Evolutionary conservation across 1,139 yeast species (phyloP), one percentile per base, ranked within the genome.

Genomic region (Blastobotrys arbuscula): DNA sequence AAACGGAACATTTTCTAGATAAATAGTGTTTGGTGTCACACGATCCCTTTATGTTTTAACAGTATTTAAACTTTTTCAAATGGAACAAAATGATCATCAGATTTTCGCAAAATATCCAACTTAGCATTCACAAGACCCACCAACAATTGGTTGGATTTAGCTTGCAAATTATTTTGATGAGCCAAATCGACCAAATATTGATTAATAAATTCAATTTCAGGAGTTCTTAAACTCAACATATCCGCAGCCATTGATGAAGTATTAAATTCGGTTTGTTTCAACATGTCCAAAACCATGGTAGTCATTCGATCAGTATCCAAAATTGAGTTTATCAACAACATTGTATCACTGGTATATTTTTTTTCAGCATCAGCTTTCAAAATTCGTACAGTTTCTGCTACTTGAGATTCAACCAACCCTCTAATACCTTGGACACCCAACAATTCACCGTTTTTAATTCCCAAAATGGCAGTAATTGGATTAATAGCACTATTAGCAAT

Each of bases 231-330:
- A 54, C 75, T 71, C 42, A 78, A 64, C 1, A 84, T 74, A 59
- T 90, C 97, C 56, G 85, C 88, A 58, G 95, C 75, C 97, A 90
- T 92, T 1, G 96, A 86, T 8, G 94, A 81, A 47, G 84, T 79
- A 66, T 89, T 92, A 42, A 72, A 65, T 0, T 77, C 74, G 21
- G 82, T 75, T 34, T 59, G 44, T 51, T 73, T 66, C 37, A 79
- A 70, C 10, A 77, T 76, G 3, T 74, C 71, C 18, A 70, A 53
- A 6, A 83, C 83, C 2, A 73, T 64, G 26, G 71, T 64, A 19
- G 76, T 59, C 54, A 85, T 66, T 16, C 78, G 60, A 2, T 72
- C 70, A 1, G 69, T 66, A 51, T 74, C 68, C 39, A 84, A 62
- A 30, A 57, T 63, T 43, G 71, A 42, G 18, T 50, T 48, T n/a